Base-by-base conservation (phyloP, 1,284 basidiomycete genomes). In the Trametes versicolor region DNA sequence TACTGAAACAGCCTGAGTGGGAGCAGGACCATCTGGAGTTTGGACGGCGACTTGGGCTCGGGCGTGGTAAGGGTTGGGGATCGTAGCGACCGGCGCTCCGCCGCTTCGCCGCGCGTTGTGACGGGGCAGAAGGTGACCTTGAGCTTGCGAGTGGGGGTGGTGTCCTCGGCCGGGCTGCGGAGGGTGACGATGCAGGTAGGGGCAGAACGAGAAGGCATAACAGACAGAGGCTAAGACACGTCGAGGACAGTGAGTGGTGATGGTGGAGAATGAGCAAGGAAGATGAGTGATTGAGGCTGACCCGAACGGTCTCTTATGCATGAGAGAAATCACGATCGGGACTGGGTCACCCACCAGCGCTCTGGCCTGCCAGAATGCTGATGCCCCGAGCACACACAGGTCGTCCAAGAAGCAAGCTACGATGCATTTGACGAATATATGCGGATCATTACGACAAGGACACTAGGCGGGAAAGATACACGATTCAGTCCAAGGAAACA, bases 121-220 rank as follows among this genome's bases (percentile, higher is more conserved):
- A 21, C 45, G 27, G 59, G 59, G 59, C 59, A 60, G 59, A 60
- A 60, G 51, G 45, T 37, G 29, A 60, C 59, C 17, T 60, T 60
- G 50, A 60, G 50, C 21, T 10, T 13, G 51, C 50, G 41, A 17
- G 51, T 36, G 50, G 43, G 50, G 25, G 47, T 39, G 8, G 53
- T 23, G 29, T 60, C 59, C 41, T 60, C 50, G 23, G 27, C 25
- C 6, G 59, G 50, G 32, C 21, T 48, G 41, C 59, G 59, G 43
- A 60, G 59, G 43, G 59, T 54, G 48, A 59, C 29, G 57, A 51
- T 32, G 57, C 57, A 60, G 48, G 27, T 29, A 45, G 50, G 52
- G 21, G 50, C 17, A 19, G 50, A 7, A 21, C 43, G 52, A 41
- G 43, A 53, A 25, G 17, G 34, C 59, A 60, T 60, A 23, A 32